Evolutionary conservation across 768 basidiomycete genomes (phyloP), one percentile per base, ranked within the genome.

Genomic region (Leccinum fibrillosum): DNA sequence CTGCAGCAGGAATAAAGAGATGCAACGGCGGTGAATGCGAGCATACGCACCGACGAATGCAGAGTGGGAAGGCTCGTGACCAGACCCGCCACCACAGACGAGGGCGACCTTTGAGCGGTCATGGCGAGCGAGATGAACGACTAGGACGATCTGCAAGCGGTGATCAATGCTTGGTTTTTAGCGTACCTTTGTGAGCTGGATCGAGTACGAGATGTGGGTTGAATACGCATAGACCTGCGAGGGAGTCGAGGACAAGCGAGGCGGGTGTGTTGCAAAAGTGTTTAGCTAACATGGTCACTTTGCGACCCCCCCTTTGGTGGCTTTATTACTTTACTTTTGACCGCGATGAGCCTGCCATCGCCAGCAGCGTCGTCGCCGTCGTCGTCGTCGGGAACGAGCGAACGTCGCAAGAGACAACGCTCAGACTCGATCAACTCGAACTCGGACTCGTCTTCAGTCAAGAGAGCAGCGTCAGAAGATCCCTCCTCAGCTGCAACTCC

Each of bases 61-160:
- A 5, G 91, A 84, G 73, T 94, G 93, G 15, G 93, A 83, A 7
- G 95, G 95, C 66, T 97, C 95, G 68, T 97, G 95, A 5, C 95
- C 91, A 25, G 88, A 85, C 32, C 92, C 92, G 5, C 92, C 92
- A 9, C 92, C 92, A 65, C 89, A 92, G 64, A 94, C 78, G 13
- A 94, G 76, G 2, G 88, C 82, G 45, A 94, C 92, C 67, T 85
- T 85, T 23, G 82, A 80, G 56, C 75, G 80, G 69, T 88, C 83
- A 32, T 72, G 80, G n/a, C 74, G 63, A 25, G 82, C 75, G 53
- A 83, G 72, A 65, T 87, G 85, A 44, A 92, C 78, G 54, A 90
- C 91, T 89, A 64, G 11, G 34, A 6, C n/a, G 45, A 8, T 54
- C 12, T 61, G 47, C 17, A 26, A 5, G 7, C 6, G 13, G 21